phyloP scores from a whole-genome alignment of 2,329 filamentous ascomycete genomes.

The Thelonectria discophora region DNA sequence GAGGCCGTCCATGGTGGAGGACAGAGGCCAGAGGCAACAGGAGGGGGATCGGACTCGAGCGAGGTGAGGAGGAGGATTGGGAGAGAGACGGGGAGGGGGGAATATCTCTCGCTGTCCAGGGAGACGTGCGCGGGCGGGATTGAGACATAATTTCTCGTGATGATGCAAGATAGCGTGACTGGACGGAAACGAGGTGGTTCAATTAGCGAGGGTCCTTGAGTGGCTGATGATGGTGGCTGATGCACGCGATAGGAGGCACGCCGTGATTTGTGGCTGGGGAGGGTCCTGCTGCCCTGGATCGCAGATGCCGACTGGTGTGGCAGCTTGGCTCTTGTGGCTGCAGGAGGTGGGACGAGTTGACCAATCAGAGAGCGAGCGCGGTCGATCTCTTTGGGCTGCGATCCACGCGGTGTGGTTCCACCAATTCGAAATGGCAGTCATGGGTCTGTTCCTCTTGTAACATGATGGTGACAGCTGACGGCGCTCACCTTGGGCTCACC shows the following conservation, averaged over 20 bases:
- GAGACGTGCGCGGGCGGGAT: too few relatives aligned
- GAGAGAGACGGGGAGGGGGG: neutral
- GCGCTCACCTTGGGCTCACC: neutral
- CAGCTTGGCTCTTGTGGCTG: neutral
- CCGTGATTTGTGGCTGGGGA: neutral
- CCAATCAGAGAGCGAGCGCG: constrained; percentile 1
- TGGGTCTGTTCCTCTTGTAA: constrained; percentile 1
- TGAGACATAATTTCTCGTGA: constrained; percentile 2
- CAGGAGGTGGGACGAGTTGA: neutral
- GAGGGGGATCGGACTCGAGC: neutral
- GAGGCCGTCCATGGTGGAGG: constrained; percentile 29
- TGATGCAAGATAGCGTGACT: constrained; percentile 20
- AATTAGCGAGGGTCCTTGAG: neutral
- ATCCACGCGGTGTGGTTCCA: neutral
- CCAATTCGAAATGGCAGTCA: neutral
- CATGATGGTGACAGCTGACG: neutral
- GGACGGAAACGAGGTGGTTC: neutral
- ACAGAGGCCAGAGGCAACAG: neutral
- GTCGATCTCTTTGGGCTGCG: constrained; percentile 5
- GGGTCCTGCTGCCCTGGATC: neutral
- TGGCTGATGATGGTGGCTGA: neutral
- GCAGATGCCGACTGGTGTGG: constrained; percentile 1
- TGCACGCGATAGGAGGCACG: neutral
- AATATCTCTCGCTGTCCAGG: neutral
- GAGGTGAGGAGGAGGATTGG: constrained; percentile 3